These are phyloP conservation scores for Leccinum ochraceum DNA, from an alignment of 768 basidiomycete genomes.

Conservation along the genomic window DNA sequence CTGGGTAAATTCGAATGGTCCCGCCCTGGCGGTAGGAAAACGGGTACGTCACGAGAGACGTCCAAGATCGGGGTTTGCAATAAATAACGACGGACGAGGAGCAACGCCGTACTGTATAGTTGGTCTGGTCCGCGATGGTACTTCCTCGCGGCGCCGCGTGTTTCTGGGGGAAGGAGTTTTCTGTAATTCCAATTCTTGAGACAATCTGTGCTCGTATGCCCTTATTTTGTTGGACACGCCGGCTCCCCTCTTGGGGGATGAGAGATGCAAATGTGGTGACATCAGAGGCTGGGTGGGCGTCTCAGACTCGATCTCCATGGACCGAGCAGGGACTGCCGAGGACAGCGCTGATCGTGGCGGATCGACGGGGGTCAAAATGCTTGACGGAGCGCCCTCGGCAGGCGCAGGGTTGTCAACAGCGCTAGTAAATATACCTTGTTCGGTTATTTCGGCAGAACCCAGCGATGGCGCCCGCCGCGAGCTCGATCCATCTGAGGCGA, in stretches of 20 bases:
- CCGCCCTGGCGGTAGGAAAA: background rate
- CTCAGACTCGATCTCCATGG: background rate
- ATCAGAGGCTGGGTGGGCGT: constrained; percentile 4
- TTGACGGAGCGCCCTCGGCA: constrained; percentile 15
- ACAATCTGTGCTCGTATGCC: constrained; percentile 59
- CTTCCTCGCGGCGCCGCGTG: constrained; percentile 45
- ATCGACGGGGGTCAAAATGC: constrained; percentile 14
- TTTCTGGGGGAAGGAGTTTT: constrained; percentile 36
- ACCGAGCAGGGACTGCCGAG: constrained; percentile 2
- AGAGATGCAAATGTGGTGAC: background rate
- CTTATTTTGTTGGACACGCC: constrained; percentile 54
- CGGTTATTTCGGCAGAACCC: constrained; percentile 26
- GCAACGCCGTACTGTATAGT: constrained; percentile 65
- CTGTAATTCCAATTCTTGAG: constrained; percentile 51
- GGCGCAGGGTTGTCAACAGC: constrained; percentile 6
- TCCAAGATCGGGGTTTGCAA: constrained; percentile 61
- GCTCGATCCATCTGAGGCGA: constrained; percentile 31
- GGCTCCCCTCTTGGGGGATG: constrained; percentile 8
- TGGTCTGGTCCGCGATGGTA: constrained; percentile 39
- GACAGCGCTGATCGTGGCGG: constrained; percentile 18
- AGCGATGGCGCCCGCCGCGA: constrained; percentile 27
- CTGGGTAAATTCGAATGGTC: constrained; percentile 4
- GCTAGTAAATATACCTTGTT: constrained; percentile 15
- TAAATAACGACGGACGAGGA: constrained; percentile 61
- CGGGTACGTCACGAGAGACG: constrained; percentile 13